Conservation (phyloP, 768 basidiomycete species). For the Lentinula boryana region DNA sequence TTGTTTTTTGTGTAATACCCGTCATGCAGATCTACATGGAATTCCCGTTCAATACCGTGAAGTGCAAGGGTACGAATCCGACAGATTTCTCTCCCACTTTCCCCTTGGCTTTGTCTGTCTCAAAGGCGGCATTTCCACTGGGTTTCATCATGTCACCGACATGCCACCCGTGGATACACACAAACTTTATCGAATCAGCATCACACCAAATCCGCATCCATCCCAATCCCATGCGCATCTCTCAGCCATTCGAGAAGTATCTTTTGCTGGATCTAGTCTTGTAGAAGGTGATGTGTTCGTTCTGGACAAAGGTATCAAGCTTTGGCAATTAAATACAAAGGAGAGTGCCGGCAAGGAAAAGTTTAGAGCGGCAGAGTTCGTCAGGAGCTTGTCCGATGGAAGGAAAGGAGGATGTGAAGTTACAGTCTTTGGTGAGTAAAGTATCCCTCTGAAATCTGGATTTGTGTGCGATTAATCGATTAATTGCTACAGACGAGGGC, state of each 20-base stretch:
- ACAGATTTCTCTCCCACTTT: constrained; percentile 45
- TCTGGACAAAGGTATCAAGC: constrained; percentile 46
- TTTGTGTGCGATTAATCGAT: not conserved
- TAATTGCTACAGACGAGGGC: constrained; percentile 39
- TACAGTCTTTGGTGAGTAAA: constrained; percentile 41
- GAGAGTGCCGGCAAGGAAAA: constrained; percentile 48
- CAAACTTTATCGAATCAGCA: constrained; percentile 46
- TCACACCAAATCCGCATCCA: constrained; percentile 8
- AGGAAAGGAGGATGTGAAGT: constrained; percentile 36
- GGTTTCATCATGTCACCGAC: constrained; percentile 43
- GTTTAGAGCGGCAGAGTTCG: constrained; percentile 59
- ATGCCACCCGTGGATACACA: constrained; percentile 36
- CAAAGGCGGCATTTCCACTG: constrained; percentile 43
- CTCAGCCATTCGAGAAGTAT: constrained; percentile 45
- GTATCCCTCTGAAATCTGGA: not conserved
- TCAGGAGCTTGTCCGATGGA: constrained; percentile 34
- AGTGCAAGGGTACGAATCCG: constrained; percentile 52
- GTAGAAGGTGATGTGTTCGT: constrained; percentile 53
- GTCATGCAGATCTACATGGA: constrained; percentile 45
- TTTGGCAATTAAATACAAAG: constrained; percentile 56
- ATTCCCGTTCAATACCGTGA: constrained; percentile 56
- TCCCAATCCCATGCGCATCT: constrained; percentile 12
- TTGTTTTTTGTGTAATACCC: not conserved
- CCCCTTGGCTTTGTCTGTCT: constrained; percentile 34
- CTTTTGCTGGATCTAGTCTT: constrained; percentile 37